These are phyloP conservation scores for Pholiota microspora DNA, from an alignment of 768 basidiomycete genomes.

Conservation along the genomic window DNA sequence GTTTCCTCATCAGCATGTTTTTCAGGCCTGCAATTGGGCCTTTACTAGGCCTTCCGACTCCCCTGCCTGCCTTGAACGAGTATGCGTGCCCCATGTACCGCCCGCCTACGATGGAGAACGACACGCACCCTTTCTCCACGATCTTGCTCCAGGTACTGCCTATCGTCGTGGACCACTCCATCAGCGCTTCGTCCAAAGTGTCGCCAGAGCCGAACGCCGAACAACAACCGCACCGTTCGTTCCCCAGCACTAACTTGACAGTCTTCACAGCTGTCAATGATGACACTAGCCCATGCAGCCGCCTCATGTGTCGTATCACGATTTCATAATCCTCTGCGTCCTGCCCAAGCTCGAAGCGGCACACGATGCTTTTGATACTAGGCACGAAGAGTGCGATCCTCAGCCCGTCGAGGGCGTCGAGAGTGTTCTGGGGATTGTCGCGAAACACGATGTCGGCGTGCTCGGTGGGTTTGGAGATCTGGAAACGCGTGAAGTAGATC, in stretches of 20 bases:
- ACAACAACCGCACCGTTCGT: constrained; percentile 20
- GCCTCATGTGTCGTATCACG: constrained; percentile 13
- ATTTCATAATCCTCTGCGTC: constrained; percentile 14
- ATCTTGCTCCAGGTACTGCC: constrained; percentile 18
- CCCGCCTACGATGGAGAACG: constrained; percentile 17
- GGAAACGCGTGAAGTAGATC: constrained; percentile 16
- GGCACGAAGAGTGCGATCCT: constrained; percentile 16
- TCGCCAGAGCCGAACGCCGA: constrained; percentile 11
- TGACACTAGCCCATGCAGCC: constrained; percentile 13
- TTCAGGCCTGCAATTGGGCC: constrained; percentile 7
- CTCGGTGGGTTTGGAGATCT: constrained; percentile 14
- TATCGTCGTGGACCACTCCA: constrained; percentile 20
- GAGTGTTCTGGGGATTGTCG: constrained; percentile 3
- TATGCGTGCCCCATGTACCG: constrained; percentile 21
- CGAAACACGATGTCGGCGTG: constrained; percentile 13
- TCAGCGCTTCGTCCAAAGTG: constrained; percentile 14
- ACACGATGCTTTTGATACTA: constrained; percentile 14
- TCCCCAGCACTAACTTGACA: constrained; percentile 16
- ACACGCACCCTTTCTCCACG: constrained; percentile 14
- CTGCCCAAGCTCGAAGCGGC: constrained; percentile 14
- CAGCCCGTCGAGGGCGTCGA: constrained; percentile 18
- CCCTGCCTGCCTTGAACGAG: constrained; percentile 13
- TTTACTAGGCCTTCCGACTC: not conserved
- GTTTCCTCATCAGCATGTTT: constrained; percentile 10
- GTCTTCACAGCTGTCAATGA: constrained; percentile 10